Evolutionary conservation across 2,329 filamentous ascomycete species (phyloP), one percentile per base, ranked within the genome.

Genomic region (Penicillium sp.): DNA sequence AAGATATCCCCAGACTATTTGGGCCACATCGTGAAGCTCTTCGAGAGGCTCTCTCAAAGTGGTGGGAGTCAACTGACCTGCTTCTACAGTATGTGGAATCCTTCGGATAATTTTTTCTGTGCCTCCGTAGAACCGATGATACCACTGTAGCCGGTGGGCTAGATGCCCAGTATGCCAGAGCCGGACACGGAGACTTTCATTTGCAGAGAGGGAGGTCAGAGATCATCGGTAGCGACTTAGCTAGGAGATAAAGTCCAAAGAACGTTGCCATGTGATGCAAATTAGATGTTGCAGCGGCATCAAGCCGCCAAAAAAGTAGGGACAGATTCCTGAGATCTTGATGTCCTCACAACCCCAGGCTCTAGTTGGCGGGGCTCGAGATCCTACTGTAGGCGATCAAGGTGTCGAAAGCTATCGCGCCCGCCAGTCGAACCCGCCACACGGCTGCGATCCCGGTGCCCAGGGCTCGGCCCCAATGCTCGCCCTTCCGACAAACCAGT

Each of bases 41-140:
- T 13, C 14, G 9, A 14, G 16, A 13, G 10, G 6, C 36, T 31
- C 9, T 27, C 19, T 18, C 19, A 11, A n/a, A 27, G 14, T 13
- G 43, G 10, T n/a, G 16, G 24, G 36, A 52, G 57, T 61, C 60
- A 56, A 54, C 50, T 61, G 60, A 59, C 56, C 56, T 56, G 41
- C 24, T 51, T n/a, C 49, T n/a, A 31, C 49, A 49, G 13, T 44
- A 44, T 27, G 40, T 43, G 22, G 18, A 14, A 51, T 52, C 53
- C 44, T 61, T 56, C 41, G 24, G 27, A 9, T 27, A 7, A 51
- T n/a, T 61, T 57, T 39, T 7, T 54, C 31, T 9, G 40, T 39
- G 10, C 40, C 19, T 27, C 7, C 14, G 24, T 51, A 36, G 36
- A 44, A 43, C 53, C 31, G 19, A 18, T 31, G 39, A 27, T 19